phyloP scores from a whole-genome alignment of 2,329 filamentous ascomycete genomes.

The Sporothrix curviconia region DNA sequence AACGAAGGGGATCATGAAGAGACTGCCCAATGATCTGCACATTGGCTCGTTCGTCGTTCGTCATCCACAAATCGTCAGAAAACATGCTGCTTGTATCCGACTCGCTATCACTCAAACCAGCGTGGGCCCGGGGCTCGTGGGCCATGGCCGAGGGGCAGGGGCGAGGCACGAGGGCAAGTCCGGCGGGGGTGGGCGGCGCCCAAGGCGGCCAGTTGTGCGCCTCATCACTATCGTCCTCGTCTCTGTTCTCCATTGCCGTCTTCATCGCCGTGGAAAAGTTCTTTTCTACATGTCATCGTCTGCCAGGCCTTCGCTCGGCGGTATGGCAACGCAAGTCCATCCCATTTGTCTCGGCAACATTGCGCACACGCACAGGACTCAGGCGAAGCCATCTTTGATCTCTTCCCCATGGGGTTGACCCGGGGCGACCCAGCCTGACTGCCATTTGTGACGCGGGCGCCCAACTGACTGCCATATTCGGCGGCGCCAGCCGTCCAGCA shows the following conservation, averaged over 20 bases:
- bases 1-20: conserved; percentile 29
- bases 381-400: conserved; percentile 60
- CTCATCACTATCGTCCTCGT: background rate
- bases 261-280: background rate
- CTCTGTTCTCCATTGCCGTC: too few species aligned
- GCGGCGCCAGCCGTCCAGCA: conserved; percentile 90
- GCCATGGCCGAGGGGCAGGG: conserved; percentile 30
- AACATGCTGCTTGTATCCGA: conserved; percentile 38
- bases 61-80: conserved; percentile 33
- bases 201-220: background rate
- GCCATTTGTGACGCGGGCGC: too few species aligned
- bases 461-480: conserved; percentile 66
- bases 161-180: conserved; percentile 36
- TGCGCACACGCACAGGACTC: conserved; percentile 50
- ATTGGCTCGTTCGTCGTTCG: conserved; percentile 39
- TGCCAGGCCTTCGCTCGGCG: conserved; percentile 21
- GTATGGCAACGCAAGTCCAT: conserved; percentile 34
- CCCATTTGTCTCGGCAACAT: conserved; percentile 42
- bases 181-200: conserved; percentile 25
- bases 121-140: conserved; percentile 21
- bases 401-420: conserved; percentile 66
- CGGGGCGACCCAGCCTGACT: too few species aligned
- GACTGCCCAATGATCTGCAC: conserved; percentile 41
- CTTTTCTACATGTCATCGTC: too few species aligned
- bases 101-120: conserved; percentile 28